Evolutionary conservation across 495 filamentous ascomycete genomes (phyloP).

Genomic region (Aspergillus olivimuriae): DNA sequence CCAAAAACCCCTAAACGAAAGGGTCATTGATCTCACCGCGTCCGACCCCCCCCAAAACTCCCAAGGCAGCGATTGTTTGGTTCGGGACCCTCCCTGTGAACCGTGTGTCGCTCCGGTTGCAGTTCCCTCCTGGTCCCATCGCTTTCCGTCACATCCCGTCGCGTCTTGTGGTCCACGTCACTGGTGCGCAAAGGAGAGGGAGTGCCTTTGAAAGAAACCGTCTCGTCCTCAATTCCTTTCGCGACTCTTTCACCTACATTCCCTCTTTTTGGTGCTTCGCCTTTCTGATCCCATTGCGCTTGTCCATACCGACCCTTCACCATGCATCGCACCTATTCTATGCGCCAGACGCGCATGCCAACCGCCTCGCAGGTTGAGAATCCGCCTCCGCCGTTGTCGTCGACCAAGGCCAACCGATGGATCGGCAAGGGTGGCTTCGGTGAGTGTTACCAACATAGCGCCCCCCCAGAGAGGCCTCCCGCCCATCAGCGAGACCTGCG

Average conservation of each 20-base stretch:
- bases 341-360: constrained; percentile 92
- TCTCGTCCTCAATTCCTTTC: constrained; percentile 6
- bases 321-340: constrained; percentile 99
- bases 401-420: constrained; percentile 81
- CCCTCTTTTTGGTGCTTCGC: constrained; percentile 11
- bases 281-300: constrained; percentile 8
- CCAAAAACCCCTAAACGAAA: background rate
- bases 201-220: constrained; percentile 11
- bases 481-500: too few species aligned
- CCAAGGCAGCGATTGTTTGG: background rate
- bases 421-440: constrained; percentile 82
- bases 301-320: constrained; percentile 8
- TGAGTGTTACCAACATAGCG: constrained; percentile 38
- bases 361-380: constrained; percentile 87
- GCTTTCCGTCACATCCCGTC: constrained; percentile 29
- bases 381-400: constrained; percentile 84
- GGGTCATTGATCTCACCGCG: constrained; percentile 3
- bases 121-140: constrained; percentile 8
- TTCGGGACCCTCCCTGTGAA: constrained; percentile 4
- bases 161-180: constrained; percentile 32
- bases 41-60: background rate
- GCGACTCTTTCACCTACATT: constrained; percentile 2
- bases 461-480: too few species aligned
- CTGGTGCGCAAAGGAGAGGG: constrained; percentile 30
- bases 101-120: constrained; percentile 26